Percentiles rank a stretch among this genome's conserved stretches.
phyloP scores from a whole-genome alignment of 306 rosid genomes.

The Lagenaria siceraria region DNA sequence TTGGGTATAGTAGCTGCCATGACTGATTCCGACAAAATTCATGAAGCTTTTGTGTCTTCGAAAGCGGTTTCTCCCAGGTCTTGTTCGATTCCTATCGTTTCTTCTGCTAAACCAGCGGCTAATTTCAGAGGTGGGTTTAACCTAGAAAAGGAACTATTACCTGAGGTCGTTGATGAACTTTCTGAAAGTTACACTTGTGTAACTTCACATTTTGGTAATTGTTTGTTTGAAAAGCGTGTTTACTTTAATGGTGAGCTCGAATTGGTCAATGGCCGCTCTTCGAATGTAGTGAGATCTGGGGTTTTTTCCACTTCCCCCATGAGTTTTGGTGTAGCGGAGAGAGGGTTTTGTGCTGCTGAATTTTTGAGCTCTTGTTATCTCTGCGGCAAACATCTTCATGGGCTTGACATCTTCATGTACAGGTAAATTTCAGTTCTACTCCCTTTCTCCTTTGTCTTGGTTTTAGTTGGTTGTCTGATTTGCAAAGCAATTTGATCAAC shows the following conservation, averaged over 20 bases:
- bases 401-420: constrained; percentile 73
- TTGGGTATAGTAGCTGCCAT: constrained; percentile 65
- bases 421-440: constrained; percentile 23
- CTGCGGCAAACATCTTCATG: constrained; percentile 52
- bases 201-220: constrained; percentile 34
- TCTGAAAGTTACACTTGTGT: constrained; percentile 52
- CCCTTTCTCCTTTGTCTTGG: not conserved
- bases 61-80: constrained; percentile 25
- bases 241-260: constrained; percentile 28
- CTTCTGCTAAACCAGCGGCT: constrained; percentile 52
- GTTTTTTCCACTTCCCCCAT: constrained; percentile 48
- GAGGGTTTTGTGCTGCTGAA: constrained; percentile 24
- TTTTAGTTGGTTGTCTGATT: not conserved
- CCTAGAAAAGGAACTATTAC: constrained; percentile 9
- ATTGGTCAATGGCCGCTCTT: constrained; percentile 4
- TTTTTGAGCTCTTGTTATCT: constrained; percentile 50
- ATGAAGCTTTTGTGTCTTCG: constrained; percentile 7
- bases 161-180: constrained; percentile 22
- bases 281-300: constrained; percentile 18
- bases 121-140: constrained; percentile 33
- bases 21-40: constrained; percentile 20
- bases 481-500: not conserved
- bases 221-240: constrained; percentile 21
- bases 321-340: constrained; percentile 22
- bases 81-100: constrained; percentile 44